Percentiles rank a stretch among this genome's conserved stretches.
phyloP scores from a whole-genome alignment of 148 eudicot genomes.

The Nepenthes mirabilis region DNA sequence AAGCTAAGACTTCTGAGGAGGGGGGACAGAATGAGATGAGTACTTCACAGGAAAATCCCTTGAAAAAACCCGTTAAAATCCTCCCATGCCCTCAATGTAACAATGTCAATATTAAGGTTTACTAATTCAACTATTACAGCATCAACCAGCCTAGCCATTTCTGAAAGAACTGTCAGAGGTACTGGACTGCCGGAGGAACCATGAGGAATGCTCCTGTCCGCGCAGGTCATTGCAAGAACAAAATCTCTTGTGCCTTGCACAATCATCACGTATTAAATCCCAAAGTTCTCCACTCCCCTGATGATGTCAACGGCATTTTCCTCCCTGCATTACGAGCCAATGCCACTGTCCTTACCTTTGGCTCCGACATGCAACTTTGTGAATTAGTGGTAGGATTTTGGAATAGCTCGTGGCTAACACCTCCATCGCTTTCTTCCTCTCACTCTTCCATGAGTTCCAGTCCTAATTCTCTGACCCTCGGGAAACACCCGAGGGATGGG shows the following conservation, averaged over 20 bases:
- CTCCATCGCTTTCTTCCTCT: constrained; percentile 11
- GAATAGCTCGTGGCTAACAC: constrained; percentile 28
- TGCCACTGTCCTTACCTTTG: constrained; percentile 35
- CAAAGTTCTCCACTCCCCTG: constrained; percentile 23
- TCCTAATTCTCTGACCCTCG: constrained; percentile 44
- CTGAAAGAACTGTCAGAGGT: neutral
- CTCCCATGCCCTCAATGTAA: neutral
- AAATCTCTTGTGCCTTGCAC: constrained; percentile 27
- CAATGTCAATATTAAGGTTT: neutral
- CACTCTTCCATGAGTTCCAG: constrained; percentile 17
- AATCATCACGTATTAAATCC: constrained; percentile 19
- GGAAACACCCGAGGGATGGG: constrained; percentile 57
- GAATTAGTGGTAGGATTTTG: constrained; percentile 10
- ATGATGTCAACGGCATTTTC: constrained; percentile 23
- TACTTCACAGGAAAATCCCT: neutral
- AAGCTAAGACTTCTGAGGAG: neutral
- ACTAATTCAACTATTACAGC: neutral
- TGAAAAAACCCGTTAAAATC: neutral
- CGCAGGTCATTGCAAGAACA: constrained; percentile 67
- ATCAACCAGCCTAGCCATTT: neutral
- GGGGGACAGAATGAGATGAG: neutral
- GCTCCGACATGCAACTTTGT: constrained; percentile 34
- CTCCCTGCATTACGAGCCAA: constrained; percentile 23
- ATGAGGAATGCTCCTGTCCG: constrained; percentile 40
- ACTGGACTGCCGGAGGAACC: neutral